Conservation (phyloP, 148 eudicot species). For the Linanthus parryae region DNA sequence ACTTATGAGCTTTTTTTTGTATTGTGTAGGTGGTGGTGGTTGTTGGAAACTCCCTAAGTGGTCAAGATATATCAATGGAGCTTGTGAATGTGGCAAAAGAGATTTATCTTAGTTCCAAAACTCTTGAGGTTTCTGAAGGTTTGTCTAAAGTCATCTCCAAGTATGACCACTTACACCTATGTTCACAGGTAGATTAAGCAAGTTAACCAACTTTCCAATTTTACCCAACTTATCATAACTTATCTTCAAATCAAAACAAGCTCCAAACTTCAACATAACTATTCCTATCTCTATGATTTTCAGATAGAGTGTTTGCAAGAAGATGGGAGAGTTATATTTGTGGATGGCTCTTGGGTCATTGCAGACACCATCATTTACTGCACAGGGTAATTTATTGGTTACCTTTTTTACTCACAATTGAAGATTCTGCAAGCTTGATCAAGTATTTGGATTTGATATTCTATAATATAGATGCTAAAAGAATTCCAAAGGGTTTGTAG, state of each 20-base stretch:
- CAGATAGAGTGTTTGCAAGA: constrained; percentile 55
- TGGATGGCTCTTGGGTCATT: constrained; percentile 46
- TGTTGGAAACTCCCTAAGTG: constrained; percentile 67
- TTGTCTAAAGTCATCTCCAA: constrained; percentile 57
- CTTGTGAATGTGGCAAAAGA: constrained; percentile 62
- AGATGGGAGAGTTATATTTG: constrained; percentile 51
- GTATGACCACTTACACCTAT: constrained; percentile 44
- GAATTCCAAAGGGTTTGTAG: too few relatives aligned
- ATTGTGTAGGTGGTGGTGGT: constrained; percentile 59
- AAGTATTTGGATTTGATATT: too few relatives aligned
- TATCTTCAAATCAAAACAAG: too few relatives aligned
- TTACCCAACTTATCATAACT: background rate
- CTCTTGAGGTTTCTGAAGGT: constrained; percentile 46
- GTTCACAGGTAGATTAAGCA: constrained; percentile 37
- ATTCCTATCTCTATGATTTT: background rate
- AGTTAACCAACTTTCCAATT: background rate
- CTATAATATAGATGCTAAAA: too few relatives aligned
- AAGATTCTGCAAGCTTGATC: too few relatives aligned
- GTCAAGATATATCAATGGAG: constrained; percentile 75
- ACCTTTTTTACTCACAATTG: too few relatives aligned
- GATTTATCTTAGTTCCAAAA: constrained; percentile 53
- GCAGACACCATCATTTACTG: constrained; percentile 72
- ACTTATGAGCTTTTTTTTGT: background rate
- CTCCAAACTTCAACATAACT: too few relatives aligned
- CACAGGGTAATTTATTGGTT: constrained; percentile 60